These are phyloP conservation scores for Graphilbum fragrans DNA, from an alignment of 2,329 filamentous ascomycete species.

Conservation along the genomic window DNA sequence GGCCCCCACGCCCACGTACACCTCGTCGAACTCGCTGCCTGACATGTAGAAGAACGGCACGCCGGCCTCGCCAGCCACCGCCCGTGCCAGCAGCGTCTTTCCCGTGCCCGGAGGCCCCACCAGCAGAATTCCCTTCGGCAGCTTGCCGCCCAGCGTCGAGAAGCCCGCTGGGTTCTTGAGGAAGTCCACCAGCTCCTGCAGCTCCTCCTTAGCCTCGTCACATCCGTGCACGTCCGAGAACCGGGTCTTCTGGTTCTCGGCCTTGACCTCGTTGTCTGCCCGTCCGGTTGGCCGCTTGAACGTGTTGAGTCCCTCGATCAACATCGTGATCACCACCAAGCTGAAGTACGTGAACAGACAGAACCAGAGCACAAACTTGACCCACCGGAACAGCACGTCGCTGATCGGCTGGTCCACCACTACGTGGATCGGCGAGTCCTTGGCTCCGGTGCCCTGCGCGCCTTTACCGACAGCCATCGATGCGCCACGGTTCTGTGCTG, in stretches of 20 bases:
- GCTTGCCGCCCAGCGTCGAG: constrained; percentile 84
- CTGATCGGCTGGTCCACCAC: constrained; percentile 85
- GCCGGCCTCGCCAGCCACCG: constrained; percentile 90
- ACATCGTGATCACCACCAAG: constrained; percentile 65
- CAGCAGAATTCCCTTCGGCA: constrained; percentile 91
- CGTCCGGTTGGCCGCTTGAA: constrained; percentile 67
- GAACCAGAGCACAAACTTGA: constrained; percentile 76
- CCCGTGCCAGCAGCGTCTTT: constrained; percentile 90
- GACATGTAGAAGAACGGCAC: constrained; percentile 99
- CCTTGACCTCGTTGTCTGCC: constrained; percentile 68
- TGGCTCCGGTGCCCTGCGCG: constrained; percentile 51
- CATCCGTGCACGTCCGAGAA: constrained; percentile 95
- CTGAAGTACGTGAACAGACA: constrained; percentile 67
- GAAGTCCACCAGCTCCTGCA: constrained; percentile 95
- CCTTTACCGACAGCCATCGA: constrained; percentile 45
- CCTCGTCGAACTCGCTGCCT: constrained; percentile 94
- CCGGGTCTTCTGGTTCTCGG: constrained; percentile 81
- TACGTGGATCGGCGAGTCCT: constrained; percentile 83
- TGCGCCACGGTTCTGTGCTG: constrained; percentile 55
- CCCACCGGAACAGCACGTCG: constrained; percentile 74
- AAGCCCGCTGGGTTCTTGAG: constrained; percentile 88
- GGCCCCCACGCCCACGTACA: constrained; percentile 76
- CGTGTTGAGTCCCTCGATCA: constrained; percentile 69
- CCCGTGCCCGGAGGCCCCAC: constrained; percentile 94
- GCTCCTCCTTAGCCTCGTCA: constrained; percentile 95